phyloP scores from a whole-genome alignment of 2,329 filamentous ascomycete species.

The Aspergillus sp. region DNA sequence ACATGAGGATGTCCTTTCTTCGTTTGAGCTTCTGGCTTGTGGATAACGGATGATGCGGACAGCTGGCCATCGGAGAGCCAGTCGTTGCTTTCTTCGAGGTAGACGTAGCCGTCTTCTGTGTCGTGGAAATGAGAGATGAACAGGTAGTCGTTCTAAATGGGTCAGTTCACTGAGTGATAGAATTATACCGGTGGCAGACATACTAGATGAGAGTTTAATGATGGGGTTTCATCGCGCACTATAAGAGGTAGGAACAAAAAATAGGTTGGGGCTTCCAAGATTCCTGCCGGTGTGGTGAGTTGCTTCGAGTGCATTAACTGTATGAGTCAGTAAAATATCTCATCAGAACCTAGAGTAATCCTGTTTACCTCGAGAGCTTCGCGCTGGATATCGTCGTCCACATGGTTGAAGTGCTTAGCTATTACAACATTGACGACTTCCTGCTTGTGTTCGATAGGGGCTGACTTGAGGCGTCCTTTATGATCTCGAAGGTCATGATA shows the following conservation, averaged over 20 bases:
- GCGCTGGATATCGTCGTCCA: constrained; percentile 76
- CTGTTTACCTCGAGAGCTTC: constrained; percentile 65
- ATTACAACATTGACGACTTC: constrained; percentile 81
- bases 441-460: constrained; percentile 33
- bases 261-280: constrained; percentile 71
- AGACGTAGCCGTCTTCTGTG: constrained; percentile 69
- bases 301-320: constrained; percentile 78
- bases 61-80: constrained; percentile 38
- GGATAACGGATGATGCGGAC: constrained; percentile 43
- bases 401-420: constrained; percentile 74
- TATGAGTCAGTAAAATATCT: no score
- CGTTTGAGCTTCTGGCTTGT: constrained; percentile 26
- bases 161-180: neutral
- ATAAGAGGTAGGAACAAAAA: constrained; percentile 82
- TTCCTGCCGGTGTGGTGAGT: constrained; percentile 72
- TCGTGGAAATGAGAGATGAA: constrained; percentile 87
- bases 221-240: constrained; percentile 34
- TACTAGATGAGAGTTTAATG: constrained; percentile 48
- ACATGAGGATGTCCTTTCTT: constrained; percentile 24
- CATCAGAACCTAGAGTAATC: no score
- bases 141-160: constrained; percentile 70
- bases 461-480: neutral
- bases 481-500: neutral
- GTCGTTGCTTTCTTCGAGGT: constrained; percentile 65
- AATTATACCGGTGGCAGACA: neutral